Percentiles rank a stretch among this genome's conserved stretches.
Conservation (phyloP, 176 grass and related monocot species). For the Calamus simplicifolius region DNA sequence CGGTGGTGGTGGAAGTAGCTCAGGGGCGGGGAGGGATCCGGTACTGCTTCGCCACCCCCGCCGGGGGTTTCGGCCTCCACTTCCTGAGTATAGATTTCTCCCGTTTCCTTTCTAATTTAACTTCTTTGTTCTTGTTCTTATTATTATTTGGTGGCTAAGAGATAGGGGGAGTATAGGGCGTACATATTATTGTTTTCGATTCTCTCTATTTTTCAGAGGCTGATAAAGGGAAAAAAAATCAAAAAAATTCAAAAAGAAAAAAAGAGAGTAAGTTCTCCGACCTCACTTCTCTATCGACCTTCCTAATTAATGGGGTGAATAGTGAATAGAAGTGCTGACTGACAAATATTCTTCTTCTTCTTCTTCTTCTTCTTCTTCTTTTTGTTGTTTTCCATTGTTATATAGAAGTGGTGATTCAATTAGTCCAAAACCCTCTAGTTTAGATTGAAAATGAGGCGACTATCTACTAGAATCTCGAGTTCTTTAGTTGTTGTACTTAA, state of each 20-base stretch:
- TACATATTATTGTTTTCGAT: constrained; percentile 1
- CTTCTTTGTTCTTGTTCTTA: neutral
- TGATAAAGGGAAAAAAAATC: neutral
- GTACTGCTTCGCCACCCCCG: neutral
- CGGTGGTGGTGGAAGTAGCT: neutral
- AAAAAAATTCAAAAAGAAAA: neutral
- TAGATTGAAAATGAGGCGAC: too few relatives aligned
- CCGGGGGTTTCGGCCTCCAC: neutral
- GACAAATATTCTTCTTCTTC: too few relatives aligned
- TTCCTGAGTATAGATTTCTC: constrained; percentile 3
- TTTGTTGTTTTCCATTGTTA: too few relatives aligned
- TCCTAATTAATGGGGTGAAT: too few relatives aligned
- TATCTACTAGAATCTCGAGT: too few relatives aligned
- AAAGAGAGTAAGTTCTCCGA: neutral
- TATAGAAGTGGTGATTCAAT: too few relatives aligned
- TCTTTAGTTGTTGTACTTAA: too few relatives aligned
- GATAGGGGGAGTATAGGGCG: neutral
- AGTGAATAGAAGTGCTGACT: too few relatives aligned
- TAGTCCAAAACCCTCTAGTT: too few relatives aligned
- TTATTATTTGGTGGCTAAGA: neutral
- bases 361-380: too few relatives aligned
- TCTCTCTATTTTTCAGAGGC: constrained; percentile 1
- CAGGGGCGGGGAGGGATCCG: neutral
- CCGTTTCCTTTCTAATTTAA: neutral
- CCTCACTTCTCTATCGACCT: neutral